phyloP scores from a whole-genome alignment of 2,329 filamentous ascomycete species.

The Fulvia fulva region DNA sequence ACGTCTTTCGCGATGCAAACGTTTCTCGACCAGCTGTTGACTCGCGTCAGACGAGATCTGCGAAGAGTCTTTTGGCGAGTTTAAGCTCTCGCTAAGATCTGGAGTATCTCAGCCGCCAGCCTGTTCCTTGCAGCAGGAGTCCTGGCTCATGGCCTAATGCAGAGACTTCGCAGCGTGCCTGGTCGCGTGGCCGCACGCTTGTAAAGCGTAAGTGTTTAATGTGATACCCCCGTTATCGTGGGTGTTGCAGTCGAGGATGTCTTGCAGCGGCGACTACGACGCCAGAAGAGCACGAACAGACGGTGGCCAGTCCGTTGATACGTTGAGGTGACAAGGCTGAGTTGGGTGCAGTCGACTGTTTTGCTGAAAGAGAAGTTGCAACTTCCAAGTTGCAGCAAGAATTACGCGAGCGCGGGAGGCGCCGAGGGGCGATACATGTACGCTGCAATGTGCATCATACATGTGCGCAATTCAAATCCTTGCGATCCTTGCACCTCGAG shows the following conservation, averaged over 20 bases:
- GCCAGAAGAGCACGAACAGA: not conserved
- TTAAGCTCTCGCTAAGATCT: conserved; percentile 2
- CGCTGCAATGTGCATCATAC: too few species aligned
- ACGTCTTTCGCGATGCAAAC: not conserved
- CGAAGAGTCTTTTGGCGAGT: not conserved
- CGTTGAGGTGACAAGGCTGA: not conserved
- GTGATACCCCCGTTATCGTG: not conserved
- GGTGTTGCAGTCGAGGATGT: not conserved
- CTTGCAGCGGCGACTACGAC: not conserved
- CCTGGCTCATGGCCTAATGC: conserved; percentile 1
- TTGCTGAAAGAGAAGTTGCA: too few species aligned
- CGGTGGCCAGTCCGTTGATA: not conserved
- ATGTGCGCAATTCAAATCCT: too few species aligned
- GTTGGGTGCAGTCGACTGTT: too few species aligned
- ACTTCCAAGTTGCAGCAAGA: too few species aligned
- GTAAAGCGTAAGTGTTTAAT: not conserved
- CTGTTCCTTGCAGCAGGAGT: not conserved
- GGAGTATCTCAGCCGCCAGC: not conserved
- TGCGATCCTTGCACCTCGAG: too few species aligned
- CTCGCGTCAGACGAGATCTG: conserved; percentile 2
- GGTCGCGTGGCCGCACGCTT: not conserved
- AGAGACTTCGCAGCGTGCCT: not conserved
- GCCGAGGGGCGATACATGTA: too few species aligned
- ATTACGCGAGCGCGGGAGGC: too few species aligned
- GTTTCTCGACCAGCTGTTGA: not conserved